These are phyloP conservation scores for Chrysoporthe puriensis DNA, from an alignment of 2,329 filamentous ascomycete genomes.

Conservation along the genomic window DNA sequence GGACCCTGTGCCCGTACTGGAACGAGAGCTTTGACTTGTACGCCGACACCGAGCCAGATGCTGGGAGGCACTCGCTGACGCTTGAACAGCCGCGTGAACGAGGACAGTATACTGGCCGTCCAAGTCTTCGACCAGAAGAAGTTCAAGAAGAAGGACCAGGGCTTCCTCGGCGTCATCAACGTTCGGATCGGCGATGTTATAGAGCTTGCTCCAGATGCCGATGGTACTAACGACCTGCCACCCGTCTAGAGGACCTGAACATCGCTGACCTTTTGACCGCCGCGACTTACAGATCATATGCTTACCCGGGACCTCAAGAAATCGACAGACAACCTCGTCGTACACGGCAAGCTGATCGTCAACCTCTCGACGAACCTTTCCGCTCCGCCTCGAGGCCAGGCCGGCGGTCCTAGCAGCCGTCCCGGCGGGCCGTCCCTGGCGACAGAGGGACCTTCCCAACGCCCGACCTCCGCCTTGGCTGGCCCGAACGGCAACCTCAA, in stretches of 20 bases:
- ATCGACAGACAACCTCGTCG: constrained; percentile 95
- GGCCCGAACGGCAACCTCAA: constrained; percentile 47
- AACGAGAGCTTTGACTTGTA: constrained; percentile 99
- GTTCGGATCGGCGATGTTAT: constrained; percentile 94
- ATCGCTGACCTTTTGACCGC: constrained; percentile 33
- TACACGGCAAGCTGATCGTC: constrained; percentile 96
- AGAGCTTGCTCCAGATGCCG: constrained; percentile 84
- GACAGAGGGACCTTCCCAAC: constrained; percentile 49
- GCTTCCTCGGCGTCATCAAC: constrained; percentile 97
- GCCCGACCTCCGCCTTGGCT: constrained; percentile 58
- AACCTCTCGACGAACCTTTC: constrained; percentile 91
- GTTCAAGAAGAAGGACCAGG: constrained; percentile 99
- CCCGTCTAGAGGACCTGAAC: constrained; percentile 34
- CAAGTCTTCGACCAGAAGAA: constrained; percentile 99
- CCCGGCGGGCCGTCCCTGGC: constrained; percentile 48
- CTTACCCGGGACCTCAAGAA: constrained; percentile 96
- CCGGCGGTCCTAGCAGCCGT: constrained; percentile 47
- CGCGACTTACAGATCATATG: constrained; percentile 81
- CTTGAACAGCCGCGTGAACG: constrained; percentile 75
- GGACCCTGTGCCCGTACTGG: constrained; percentile 99
- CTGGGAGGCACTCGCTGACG: constrained; percentile 22
- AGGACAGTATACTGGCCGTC: constrained; percentile 95
- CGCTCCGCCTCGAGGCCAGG: constrained; percentile 62
- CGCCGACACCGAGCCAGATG: constrained; percentile 37
- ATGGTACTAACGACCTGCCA: constrained; percentile 63